Evolutionary conservation across 2,329 filamentous ascomycete genomes (phyloP).

Genomic region (Cytospora piceicola): DNA sequence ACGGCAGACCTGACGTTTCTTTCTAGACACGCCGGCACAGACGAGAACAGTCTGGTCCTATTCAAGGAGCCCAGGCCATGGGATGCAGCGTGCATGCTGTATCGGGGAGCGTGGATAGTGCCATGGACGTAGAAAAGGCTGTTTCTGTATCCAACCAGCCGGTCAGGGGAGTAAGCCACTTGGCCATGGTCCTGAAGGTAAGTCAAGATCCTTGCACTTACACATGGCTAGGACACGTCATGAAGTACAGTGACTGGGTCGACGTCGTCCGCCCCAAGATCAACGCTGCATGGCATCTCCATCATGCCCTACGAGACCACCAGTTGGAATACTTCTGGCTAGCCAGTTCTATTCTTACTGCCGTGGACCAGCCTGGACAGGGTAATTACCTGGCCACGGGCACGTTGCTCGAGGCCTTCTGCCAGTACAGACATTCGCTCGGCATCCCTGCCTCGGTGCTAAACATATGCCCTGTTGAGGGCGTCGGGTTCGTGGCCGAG

Average conservation of each 20-base stretch:
- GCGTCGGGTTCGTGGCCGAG: slow-evolving; percentile 37
- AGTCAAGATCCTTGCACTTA: too few species aligned
- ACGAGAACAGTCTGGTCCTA: background rate
- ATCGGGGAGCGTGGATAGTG: background rate
- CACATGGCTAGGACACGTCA: slow-evolving; percentile 21
- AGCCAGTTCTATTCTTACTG: slow-evolving; percentile 11
- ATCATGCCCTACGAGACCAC: slow-evolving; percentile 34
- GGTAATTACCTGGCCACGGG: slow-evolving; percentile 39
- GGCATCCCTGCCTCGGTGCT: slow-evolving; percentile 42
- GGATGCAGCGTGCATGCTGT: slow-evolving; percentile 6
- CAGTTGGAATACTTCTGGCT: slow-evolving; percentile 30
- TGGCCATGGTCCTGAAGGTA: slow-evolving; percentile 21
- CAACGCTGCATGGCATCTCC: slow-evolving; percentile 23
- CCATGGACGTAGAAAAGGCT: background rate
- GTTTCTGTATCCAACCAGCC: background rate
- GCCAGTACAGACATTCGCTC: slow-evolving; percentile 38
- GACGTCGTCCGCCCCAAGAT: slow-evolving; percentile 32
- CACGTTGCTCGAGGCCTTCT: slow-evolving; percentile 43
- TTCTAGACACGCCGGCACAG: slow-evolving; percentile 4
- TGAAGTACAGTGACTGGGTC: slow-evolving; percentile 39
- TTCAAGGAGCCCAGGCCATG: slow-evolving; percentile 7
- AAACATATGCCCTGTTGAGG: slow-evolving; percentile 42
- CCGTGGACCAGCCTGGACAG: slow-evolving; percentile 19
- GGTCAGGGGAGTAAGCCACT: slow-evolving; percentile 9
- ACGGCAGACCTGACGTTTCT: slow-evolving; percentile 15